Evolutionary conservation across 2,329 filamentous ascomycete species (phyloP), one percentile per base, ranked within the genome.

Genomic region (Alternaria panax): DNA sequence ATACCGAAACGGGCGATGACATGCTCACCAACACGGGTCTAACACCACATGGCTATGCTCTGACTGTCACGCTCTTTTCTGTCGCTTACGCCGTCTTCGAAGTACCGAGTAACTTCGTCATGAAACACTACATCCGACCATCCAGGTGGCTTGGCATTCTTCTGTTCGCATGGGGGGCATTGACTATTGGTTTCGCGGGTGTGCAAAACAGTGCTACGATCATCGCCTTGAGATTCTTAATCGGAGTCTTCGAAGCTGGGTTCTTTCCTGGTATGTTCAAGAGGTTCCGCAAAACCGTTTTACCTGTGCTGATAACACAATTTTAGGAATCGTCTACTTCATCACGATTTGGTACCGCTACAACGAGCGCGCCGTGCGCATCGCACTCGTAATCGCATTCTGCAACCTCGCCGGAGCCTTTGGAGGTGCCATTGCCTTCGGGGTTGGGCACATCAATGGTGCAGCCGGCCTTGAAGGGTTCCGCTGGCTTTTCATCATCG

Each of bases 21-120:
- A 82, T 91, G 66, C 83, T 89, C 46, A 80, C 81, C 14, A 84
- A 86, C 70, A 88, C 87, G 5, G 65, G 81, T 64, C 89, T 90
- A 84, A 85, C 84, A 2, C 34, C 54, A 16, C 46, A 41, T 25
- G 80, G 84, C 53, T 81, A 83, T 71, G 81, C 90, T 69, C 91
- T 51, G 25, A 64, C 59, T 5, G 62, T 69, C 34, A 66, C 66
- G 7, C 54, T 69, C 34, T 72, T 72, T 50, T 57, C 68, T 7
- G 62, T 71, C n/a, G 65, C 68, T 1, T 71, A 71, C n/a, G 51
- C 61, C 16, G 62, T 85, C 18, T 75, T 81, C 52, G 80, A 81
- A 63, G 75, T 70, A 5, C 86, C 86, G 0, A 87, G 84, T 62
- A 88, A 88, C 62, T 85, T 87, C 61, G 75, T 87, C 8, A 80